Conservation (phyloP, 2,329 filamentous ascomycete genomes). For the Neophaeococcomyces aloes region DNA sequence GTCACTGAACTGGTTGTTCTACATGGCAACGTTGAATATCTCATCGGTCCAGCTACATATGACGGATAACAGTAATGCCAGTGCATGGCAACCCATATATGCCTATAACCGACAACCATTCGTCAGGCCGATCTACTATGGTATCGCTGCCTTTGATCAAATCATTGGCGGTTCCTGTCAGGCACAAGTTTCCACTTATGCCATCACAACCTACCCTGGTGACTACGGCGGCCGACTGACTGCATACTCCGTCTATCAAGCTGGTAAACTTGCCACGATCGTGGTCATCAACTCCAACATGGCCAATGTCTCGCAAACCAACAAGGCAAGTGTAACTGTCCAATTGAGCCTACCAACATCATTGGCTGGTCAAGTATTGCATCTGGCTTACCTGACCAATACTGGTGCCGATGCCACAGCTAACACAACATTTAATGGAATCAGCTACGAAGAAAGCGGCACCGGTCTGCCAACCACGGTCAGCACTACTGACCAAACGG, state of each 20-base stretch:
- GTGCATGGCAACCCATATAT: conserved; percentile 39
- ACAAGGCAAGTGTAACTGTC: conserved; percentile 33
- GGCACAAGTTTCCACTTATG: conserved; percentile 33
- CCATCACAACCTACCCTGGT: conserved; percentile 24
- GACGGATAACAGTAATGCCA: conserved; percentile 44
- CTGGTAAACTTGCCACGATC: conserved; percentile 32
- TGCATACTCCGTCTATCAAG: conserved; percentile 38
- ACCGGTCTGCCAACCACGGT: conserved; percentile 32
- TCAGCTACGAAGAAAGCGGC: conserved; percentile 35
- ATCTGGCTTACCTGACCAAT: conserved; percentile 39
- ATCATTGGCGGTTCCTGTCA: conserved; percentile 39
- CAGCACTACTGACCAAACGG: conserved; percentile 25
- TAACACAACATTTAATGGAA: conserved; percentile 39
- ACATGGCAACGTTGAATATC: conserved; percentile 39
- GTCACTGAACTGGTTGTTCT: conserved; percentile 44
- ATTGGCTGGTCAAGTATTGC: conserved; percentile 34
- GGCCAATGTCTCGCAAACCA: conserved; percentile 30
- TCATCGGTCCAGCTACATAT: conserved; percentile 43
- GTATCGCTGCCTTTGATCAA: conserved; percentile 42
- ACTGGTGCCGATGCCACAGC: conserved; percentile 34
- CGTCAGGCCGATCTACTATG: conserved; percentile 42
- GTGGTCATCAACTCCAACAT: conserved; percentile 38
- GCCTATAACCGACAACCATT: conserved; percentile 32
- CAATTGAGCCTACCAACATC: conserved; percentile 30
- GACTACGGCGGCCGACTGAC: conserved; percentile 34